These are phyloP conservation scores for Fragilariopsis cylindrus DNA, from an alignment of 108 stramenopile genomes.

Conservation along the genomic window DNA sequence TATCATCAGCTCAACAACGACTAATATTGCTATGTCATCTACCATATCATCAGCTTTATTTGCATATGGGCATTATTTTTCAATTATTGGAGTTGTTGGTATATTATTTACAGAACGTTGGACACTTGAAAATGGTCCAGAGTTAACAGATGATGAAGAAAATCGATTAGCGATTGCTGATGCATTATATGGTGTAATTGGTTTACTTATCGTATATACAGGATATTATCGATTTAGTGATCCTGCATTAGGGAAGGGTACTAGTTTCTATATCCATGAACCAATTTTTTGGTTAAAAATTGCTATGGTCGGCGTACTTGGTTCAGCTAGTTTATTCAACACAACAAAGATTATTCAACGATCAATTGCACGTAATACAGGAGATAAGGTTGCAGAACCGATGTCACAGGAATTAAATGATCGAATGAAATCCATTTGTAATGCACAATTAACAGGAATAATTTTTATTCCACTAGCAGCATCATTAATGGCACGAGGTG, in stretches of 20 bases:
- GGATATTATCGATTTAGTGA: conserved; percentile 58
- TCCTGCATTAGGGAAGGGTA: conserved; percentile 68
- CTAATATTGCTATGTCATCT: background rate
- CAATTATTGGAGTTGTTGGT: conserved; percentile 52
- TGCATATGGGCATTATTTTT: conserved; percentile 77
- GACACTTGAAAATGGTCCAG: conserved; percentile 49
- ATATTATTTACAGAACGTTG: conserved; percentile 62
- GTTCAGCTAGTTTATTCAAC: conserved; percentile 54
- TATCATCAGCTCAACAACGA: background rate
- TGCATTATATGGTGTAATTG: conserved; percentile 53
- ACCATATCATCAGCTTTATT: conserved; percentile 51
- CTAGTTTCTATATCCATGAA: conserved; percentile 77
- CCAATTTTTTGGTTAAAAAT: conserved; percentile 87
- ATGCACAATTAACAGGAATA: conserved; percentile 55
- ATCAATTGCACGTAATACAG: conserved; percentile 38
- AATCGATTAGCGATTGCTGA: conserved; percentile 55
- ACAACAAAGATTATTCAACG: conserved; percentile 59
- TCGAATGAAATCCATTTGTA: conserved; percentile 46
- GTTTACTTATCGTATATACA: conserved; percentile 42
- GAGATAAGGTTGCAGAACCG: conserved; percentile 45
- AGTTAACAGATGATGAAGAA: conserved; percentile 68
- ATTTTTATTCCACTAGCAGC: conserved; percentile 54
- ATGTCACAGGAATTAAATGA: conserved; percentile 42
- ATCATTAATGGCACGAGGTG: conserved; percentile 61
- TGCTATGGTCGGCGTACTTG: conserved; percentile 54